Conservation (phyloP, 176 grass and related monocot species). For the Oryza meridionalis region DNA sequence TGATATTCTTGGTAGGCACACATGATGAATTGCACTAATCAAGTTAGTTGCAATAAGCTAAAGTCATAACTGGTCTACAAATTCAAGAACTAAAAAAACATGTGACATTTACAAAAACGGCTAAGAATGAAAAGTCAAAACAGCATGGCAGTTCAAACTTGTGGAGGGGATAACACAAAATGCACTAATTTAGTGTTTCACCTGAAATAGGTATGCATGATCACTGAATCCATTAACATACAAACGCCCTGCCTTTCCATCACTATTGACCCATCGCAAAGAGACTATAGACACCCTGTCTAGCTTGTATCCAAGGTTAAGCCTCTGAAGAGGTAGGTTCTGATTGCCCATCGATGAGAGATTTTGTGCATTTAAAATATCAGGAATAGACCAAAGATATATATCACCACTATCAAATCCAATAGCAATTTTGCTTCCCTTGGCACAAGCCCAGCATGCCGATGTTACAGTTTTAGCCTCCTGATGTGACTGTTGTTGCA, state of each 20-base stretch:
- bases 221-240: constrained; percentile 88
- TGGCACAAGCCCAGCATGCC: constrained; percentile 72
- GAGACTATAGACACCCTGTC: constrained; percentile 77
- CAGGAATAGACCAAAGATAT: constrained; percentile 75
- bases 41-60: constrained; percentile 15
- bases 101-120: constrained; percentile 10
- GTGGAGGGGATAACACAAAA: constrained; percentile 13
- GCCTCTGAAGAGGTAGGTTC: constrained; percentile 80
- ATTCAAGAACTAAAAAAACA: background rate
- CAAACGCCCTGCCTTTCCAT: constrained; percentile 64
- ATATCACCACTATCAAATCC: constrained; percentile 84
- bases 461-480: constrained; percentile 72
- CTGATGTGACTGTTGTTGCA: constrained; percentile 60
- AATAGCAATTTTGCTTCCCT: constrained; percentile 87
- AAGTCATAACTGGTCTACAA: constrained; percentile 4
- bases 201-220: constrained; percentile 66
- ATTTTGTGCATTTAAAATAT: constrained; percentile 52
- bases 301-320: constrained; percentile 94
- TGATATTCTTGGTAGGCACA: constrained; percentile 12
- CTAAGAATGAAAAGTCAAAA: constrained; percentile 1
- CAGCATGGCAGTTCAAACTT: constrained; percentile 23
- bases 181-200: constrained; percentile 33
- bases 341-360: constrained; percentile 42
- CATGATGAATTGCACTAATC: constrained; percentile 1
- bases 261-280: constrained; percentile 66